Evolutionary conservation across 495 filamentous ascomycete genomes (phyloP), one percentile per base, ranked within the genome.

Genomic region (Penicillium odoratum): DNA sequence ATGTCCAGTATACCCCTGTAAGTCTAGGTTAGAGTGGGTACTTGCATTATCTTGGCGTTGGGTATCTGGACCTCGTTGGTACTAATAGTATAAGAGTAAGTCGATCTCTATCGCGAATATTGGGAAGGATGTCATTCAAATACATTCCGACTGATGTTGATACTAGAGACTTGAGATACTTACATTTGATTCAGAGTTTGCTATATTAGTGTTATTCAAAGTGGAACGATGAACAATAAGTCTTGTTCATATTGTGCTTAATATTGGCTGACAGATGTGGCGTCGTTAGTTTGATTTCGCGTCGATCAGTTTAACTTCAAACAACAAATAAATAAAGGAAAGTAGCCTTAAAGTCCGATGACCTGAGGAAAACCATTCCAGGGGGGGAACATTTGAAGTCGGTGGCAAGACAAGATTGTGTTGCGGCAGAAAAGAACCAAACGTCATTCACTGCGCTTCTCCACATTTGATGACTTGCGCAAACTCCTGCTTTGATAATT

Each of bases 371-470:
- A 36, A 4, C 9, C 33, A 36, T 36, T 34, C 33, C 33, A 36
- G 13, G 33, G 33, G 21, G 21, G 21, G 2, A 21, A 21, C 21
- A 21, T 21, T 36, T 36, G 33, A 36, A 36, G 21, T 21, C 21
- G 30, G 45, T 47, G 45, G 45, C 45, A 29, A 47, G 7, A 21
- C 10, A 26, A 3, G 15, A 13, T 15, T 15, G 42, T 44, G 42
- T 44, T 29, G 40, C 51, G 52, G 46, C 28, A 25, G 38, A 56
- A 56, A 25, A 48, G 48, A 51, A 50, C 26, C 29, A 48, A 49
- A 55, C 57, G 57, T 59, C 57, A 54, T 49, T 55, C 56, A 30
- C 43, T 34, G 26, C 48, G 40, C 42, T 56, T 61, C 58, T 61
- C 58, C 58, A 61, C 58, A 61, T 36, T 51, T 53, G 18, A 34